Evolutionary conservation across 768 basidiomycete species (phyloP).

Genomic region (Kwoniella heveanensis): DNA sequence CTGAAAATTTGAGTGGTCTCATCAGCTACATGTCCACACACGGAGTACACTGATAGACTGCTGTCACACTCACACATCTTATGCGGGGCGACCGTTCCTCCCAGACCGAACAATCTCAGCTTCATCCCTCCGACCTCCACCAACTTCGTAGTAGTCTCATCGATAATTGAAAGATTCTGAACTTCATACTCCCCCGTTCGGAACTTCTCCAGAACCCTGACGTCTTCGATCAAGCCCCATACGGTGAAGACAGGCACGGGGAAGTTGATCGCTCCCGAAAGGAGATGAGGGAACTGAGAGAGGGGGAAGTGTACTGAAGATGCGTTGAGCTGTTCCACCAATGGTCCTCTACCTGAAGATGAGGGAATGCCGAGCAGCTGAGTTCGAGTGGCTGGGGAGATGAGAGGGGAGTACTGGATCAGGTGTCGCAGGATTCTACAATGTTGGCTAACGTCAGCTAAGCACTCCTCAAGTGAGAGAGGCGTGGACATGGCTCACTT

Average conservation of each 20-base stretch:
- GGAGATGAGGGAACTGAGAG: constrained; percentile 89
- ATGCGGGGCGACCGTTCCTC: constrained; percentile 91
- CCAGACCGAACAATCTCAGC: constrained; percentile 90
- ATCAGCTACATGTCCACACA: background rate
- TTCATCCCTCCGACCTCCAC: constrained; percentile 91
- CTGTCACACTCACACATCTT: constrained; percentile 61
- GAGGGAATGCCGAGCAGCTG: constrained; percentile 65
- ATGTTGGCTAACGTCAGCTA: constrained; percentile 17
- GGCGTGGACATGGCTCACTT: constrained; percentile 58
- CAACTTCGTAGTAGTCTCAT: constrained; percentile 91
- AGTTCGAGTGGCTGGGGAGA: constrained; percentile 76
- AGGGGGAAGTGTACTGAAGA: constrained; percentile 68
- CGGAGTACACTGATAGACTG: background rate
- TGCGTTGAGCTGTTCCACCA: constrained; percentile 72
- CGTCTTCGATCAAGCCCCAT: constrained; percentile 97
- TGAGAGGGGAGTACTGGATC: constrained; percentile 92
- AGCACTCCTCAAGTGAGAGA: background rate
- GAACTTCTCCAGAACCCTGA: constrained; percentile 88
- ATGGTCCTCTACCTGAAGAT: constrained; percentile 60
- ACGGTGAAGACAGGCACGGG: constrained; percentile 93
- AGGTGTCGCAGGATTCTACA: constrained; percentile 82
- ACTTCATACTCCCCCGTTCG: constrained; percentile 78
- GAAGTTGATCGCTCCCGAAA: constrained; percentile 86
- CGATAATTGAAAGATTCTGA: constrained; percentile 86
- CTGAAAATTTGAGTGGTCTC: constrained; percentile 25